Conservation (phyloP, 192 early-diverging fungal species). For the Backusella mclennaniae region DNA sequence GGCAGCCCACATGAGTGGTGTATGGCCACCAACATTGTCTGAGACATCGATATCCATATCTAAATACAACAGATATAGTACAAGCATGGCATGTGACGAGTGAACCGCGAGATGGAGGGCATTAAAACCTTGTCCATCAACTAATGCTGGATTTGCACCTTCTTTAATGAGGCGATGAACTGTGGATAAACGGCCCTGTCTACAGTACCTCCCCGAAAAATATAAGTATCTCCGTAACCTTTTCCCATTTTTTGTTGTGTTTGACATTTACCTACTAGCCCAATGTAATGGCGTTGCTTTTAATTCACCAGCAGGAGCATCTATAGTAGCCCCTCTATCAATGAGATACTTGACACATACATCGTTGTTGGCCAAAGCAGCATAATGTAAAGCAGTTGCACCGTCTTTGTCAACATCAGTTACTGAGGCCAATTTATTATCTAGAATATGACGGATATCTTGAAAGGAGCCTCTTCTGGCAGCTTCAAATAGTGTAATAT, state of each 20-base stretch:
- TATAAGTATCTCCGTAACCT: not conserved
- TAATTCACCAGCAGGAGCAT: conserved; percentile 73
- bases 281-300: conserved; percentile 92
- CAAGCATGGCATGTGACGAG: conserved; percentile 73
- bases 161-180: conserved; percentile 70
- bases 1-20: conserved; percentile 93
- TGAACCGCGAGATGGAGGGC: conserved; percentile 88
- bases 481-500: conserved; percentile 60
- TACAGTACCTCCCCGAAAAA: conserved; percentile 19
- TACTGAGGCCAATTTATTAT: conserved; percentile 46
- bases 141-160: conserved; percentile 72
- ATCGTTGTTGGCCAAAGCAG: conserved; percentile 74
- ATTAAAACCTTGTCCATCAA: conserved; percentile 88
- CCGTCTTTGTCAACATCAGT: conserved; percentile 65
- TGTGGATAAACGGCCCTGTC: conserved; percentile 71
- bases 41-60: conserved; percentile 71
- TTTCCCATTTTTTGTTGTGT: not conserved
- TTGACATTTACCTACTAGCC: conserved; percentile 68
- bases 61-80: conserved; percentile 69
- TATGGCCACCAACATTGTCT: conserved; percentile 79
- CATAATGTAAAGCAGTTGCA: conserved; percentile 83
- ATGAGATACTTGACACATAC: conserved; percentile 73
- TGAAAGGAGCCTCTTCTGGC: conserved; percentile 68
- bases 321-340: conserved; percentile 73
- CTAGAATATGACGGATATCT: conserved; percentile 53